Conservation (phyloP, 108 stramenopile species). For the Mayamaea pseudoterrestris region DNA sequence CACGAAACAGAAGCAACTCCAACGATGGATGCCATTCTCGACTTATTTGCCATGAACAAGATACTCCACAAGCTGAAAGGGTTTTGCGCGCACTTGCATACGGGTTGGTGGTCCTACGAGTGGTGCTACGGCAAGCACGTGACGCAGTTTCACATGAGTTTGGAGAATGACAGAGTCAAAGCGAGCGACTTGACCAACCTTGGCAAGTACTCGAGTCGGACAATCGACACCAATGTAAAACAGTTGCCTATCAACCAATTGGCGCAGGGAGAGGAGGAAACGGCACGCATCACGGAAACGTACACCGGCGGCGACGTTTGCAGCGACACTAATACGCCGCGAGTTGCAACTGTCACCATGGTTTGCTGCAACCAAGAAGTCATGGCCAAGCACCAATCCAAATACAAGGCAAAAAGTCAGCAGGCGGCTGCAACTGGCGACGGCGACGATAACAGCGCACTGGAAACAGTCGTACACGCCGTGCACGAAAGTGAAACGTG, state of each 20-base stretch:
- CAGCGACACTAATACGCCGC: slow-evolving; percentile 33
- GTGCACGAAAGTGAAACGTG: slow-evolving; percentile 20
- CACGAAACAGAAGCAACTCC: no score
- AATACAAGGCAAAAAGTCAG: no score
- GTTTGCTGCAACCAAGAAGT: slow-evolving; percentile 47
- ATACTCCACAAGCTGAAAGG: slow-evolving; percentile 23
- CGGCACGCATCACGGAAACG: slow-evolving; percentile 14
- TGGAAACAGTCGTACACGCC: slow-evolving; percentile 15
- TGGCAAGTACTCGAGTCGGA: slow-evolving; percentile 30
- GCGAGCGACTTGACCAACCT: slow-evolving; percentile 39
- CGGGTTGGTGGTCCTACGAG: slow-evolving; percentile 86
- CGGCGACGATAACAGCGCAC: slow-evolving; percentile 12
- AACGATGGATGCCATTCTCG: background rate
- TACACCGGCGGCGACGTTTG: slow-evolving; percentile 45
- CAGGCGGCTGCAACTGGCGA: no score
- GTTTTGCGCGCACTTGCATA: slow-evolving; percentile 58
- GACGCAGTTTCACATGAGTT: slow-evolving; percentile 66
- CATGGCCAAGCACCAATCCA: slow-evolving; percentile 17
- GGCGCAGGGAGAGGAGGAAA: slow-evolving; percentile 9
- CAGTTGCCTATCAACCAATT: slow-evolving; percentile 4
- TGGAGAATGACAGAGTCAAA: slow-evolving; percentile 15
- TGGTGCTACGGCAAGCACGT: slow-evolving; percentile 62
- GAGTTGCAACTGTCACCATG: slow-evolving; percentile 32
- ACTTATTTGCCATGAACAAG: background rate
- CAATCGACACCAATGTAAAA: slow-evolving; percentile 2